Evolutionary conservation across 176 grass and related monocot genomes (phyloP).

Genomic region (Cenchrus americanus): DNA sequence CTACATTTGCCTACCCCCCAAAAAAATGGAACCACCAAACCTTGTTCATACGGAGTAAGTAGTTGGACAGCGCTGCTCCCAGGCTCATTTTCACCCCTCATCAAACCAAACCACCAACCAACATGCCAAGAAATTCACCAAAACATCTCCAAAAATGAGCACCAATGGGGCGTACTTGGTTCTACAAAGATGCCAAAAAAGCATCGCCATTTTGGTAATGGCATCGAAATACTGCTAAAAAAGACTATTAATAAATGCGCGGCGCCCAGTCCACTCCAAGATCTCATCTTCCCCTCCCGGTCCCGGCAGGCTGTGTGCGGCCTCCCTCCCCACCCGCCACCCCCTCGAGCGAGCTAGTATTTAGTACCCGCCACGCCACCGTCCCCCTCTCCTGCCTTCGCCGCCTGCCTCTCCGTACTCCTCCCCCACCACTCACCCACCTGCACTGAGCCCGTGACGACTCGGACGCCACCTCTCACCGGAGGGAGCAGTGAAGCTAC

Average conservation of each 20-base stretch:
- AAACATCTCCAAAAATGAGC: background rate
- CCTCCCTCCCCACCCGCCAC: slow-evolving; percentile 40
- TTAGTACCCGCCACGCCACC: slow-evolving; percentile 50
- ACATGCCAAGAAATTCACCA: background rate
- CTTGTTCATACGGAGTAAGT: background rate
- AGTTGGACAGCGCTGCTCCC: background rate
- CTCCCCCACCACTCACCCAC: background rate
- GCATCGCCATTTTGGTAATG: slow-evolving; percentile 5
- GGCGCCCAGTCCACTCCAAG: slow-evolving; percentile 45
- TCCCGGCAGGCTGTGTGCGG: background rate
- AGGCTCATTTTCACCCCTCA: background rate
- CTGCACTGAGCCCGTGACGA: background rate
- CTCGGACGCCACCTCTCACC: background rate
- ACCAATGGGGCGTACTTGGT: background rate
- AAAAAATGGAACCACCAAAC: too few species aligned
- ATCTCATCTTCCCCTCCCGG: slow-evolving; percentile 10
- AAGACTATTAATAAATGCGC: slow-evolving; percentile 40
- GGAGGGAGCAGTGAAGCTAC: background rate
- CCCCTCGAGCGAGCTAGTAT: slow-evolving; percentile 30
- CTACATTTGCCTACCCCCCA: background rate
- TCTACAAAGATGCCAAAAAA: background rate
- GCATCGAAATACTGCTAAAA: slow-evolving; percentile 10
- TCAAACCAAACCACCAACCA: slow-evolving; percentile 25
- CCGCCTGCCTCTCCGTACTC: background rate
- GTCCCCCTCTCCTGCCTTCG: background rate